These are phyloP conservation scores for Plasmodium blacklocki DNA, from an alignment of 169 alveolate species.

Conservation along the genomic window DNA sequence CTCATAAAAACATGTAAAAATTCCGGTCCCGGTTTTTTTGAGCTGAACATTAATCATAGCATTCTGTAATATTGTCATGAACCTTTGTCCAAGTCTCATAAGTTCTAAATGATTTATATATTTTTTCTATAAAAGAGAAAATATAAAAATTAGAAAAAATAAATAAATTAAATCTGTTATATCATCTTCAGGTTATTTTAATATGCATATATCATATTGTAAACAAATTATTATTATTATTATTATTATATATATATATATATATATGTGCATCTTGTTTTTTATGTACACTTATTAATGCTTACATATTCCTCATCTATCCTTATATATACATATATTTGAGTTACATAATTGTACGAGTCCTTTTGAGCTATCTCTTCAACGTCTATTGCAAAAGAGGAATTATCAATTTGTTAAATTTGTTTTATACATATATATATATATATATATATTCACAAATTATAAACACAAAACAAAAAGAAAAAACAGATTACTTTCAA, in stretches of 20 bases:
- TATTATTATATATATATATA: not conserved
- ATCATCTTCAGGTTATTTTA: too few species aligned
- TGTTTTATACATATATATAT: not conserved
- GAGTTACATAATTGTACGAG: constrained; percentile 26
- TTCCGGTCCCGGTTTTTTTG: constrained; percentile 43
- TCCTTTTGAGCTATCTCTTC: constrained; percentile 44
- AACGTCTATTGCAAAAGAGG: constrained; percentile 9
- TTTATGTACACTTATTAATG: not conserved
- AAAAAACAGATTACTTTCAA: constrained; percentile 18
- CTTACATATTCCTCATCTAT: constrained; percentile 46
- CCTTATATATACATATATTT: constrained; percentile 28
- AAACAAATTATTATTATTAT: too few species aligned
- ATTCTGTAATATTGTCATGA: constrained; percentile 43
- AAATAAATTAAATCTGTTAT: too few species aligned
- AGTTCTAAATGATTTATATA: constrained; percentile 12
- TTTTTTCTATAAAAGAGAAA: constrained; percentile 7
- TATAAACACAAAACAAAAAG: not conserved
- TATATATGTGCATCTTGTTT: not conserved
- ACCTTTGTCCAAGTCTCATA: constrained; percentile 51
- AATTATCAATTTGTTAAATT: not conserved
- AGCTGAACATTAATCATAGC: constrained; percentile 62
- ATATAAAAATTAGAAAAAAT: not conserved
- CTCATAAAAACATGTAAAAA: constrained; percentile 49
- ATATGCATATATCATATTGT: too few species aligned
- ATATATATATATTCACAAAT: not conserved